These are phyloP conservation scores for Talaromyces sp. DNA, from an alignment of 2,329 filamentous ascomycete genomes.

Conservation along the genomic window DNA sequence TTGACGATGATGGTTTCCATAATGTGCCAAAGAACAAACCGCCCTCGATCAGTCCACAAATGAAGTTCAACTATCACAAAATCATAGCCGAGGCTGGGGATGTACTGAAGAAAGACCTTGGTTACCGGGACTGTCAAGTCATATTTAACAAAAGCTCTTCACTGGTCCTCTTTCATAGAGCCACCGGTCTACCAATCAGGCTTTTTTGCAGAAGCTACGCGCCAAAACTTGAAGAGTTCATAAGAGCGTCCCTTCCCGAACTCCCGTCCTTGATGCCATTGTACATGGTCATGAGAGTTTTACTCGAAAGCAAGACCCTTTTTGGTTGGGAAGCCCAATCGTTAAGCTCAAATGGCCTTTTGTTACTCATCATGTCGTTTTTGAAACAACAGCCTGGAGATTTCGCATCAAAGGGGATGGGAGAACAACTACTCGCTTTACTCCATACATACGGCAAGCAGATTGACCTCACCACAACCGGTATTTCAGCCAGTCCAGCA, in stretches of 20 bases:
- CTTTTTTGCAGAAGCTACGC: constrained; percentile 47
- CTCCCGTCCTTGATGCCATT: constrained; percentile 50
- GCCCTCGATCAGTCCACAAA: constrained; percentile 33
- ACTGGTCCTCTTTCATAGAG: constrained; percentile 40
- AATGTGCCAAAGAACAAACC: constrained; percentile 27
- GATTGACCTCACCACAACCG: constrained; percentile 45
- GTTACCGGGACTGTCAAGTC: constrained; percentile 19
- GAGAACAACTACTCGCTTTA: constrained; percentile 46
- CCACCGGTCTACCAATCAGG: constrained; percentile 51
- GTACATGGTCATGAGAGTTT: constrained; percentile 50
- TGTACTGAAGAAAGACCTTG: constrained; percentile 25
- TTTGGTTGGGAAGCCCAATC: constrained; percentile 48
- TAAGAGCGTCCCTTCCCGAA: constrained; percentile 47
- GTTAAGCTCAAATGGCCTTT: constrained; percentile 53
- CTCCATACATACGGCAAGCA: constrained; percentile 48
- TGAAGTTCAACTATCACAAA: constrained; percentile 23
- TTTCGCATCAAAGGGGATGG: constrained; percentile 28
- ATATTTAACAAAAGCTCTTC: constrained; percentile 29
- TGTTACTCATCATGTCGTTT: constrained; percentile 57
- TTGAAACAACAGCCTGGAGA: constrained; percentile 43
- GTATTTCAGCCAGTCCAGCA: constrained; percentile 50
- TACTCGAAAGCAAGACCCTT: constrained; percentile 50
- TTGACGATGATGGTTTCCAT: constrained; percentile 21
- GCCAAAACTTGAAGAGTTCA: constrained; percentile 39
- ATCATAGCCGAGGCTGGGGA: constrained; percentile 25